These are phyloP conservation scores for Pichia paraexigua DNA, from an alignment of 805 yeast genomes.

Conservation along the genomic window DNA sequence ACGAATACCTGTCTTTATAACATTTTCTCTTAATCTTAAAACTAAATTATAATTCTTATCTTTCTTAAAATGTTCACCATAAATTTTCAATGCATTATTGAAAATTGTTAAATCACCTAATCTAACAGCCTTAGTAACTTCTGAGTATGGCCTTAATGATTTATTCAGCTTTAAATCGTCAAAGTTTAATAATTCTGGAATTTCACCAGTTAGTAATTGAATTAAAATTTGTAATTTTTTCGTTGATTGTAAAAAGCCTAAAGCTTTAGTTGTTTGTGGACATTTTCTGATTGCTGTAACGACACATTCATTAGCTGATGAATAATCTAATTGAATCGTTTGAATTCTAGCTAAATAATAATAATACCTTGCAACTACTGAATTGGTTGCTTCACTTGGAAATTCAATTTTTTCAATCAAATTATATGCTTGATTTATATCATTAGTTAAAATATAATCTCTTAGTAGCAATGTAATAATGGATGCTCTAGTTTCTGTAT, in stretches of 20 bases:
- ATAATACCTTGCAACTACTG: conserved; percentile 85
- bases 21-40: conserved; percentile 87
- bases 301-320: conserved; percentile 81
- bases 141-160: conserved; percentile 72
- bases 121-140: conserved; percentile 85
- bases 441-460: conserved; percentile 68
- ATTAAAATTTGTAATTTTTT: conserved; percentile 81
- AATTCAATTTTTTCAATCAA: conserved; percentile 83
- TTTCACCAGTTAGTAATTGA: conserved; percentile 92
- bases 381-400: conserved; percentile 70
- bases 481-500: conserved; percentile 83
- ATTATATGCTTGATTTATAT: conserved; percentile 80
- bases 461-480: conserved; percentile 80
- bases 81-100: conserved; percentile 57
- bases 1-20: conserved; percentile 94
- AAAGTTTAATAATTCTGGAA: conserved; percentile 83
- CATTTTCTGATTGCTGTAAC: conserved; percentile 95
- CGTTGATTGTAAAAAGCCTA: conserved; percentile 85
- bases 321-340: conserved; percentile 88
- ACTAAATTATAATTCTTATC: conserved; percentile 84
- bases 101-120: conserved; percentile 82
- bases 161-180: conserved; percentile 52
- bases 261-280: conserved; percentile 79
- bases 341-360: conserved; percentile 86
- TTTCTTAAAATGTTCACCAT: conserved; percentile 51